Percentiles rank a stretch among this genome's conserved stretches.
Conservation (phyloP, 805 yeast species). For the Saturnispora halmiae region DNA sequence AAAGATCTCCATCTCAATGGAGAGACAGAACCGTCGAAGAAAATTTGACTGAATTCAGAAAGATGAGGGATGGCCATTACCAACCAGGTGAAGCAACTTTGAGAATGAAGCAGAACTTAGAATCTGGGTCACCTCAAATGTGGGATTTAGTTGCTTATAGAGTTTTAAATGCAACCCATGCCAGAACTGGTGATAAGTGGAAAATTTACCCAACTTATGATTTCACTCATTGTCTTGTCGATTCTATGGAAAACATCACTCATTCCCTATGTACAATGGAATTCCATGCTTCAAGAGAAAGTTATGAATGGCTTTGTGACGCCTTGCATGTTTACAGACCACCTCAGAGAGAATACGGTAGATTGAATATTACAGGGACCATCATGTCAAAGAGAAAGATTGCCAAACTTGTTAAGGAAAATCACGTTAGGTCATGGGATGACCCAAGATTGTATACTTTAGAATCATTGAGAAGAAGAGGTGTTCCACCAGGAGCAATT, state of each 20-base stretch:
- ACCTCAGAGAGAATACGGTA: slow-evolving; percentile 97
- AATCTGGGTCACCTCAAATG: slow-evolving; percentile 95
- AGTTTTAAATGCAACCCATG: slow-evolving; percentile 85
- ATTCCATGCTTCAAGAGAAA: slow-evolving; percentile 82
- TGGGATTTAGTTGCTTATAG: slow-evolving; percentile 99
- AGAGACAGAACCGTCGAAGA: slow-evolving; percentile 65
- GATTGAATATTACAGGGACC: slow-evolving; percentile 91
- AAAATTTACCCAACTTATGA: slow-evolving; percentile 97
- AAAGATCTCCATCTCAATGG: slow-evolving; percentile 74
- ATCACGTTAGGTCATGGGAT: slow-evolving; percentile 91
- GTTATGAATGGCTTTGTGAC: slow-evolving; percentile 98
- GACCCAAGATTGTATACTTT: slow-evolving; percentile 94
- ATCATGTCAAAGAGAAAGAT: slow-evolving; percentile 92
- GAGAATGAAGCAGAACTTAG: slow-evolving; percentile 92
- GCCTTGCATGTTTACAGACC: slow-evolving; percentile 93
- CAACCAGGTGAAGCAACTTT: slow-evolving; percentile 87
- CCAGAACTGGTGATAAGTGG: slow-evolving; percentile 97
- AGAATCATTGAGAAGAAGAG: slow-evolving; percentile 92
- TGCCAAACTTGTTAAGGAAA: slow-evolving; percentile 78
- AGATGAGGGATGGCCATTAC: slow-evolving; percentile 85
- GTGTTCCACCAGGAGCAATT: slow-evolving; percentile 98
- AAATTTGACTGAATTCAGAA: slow-evolving; percentile 71
- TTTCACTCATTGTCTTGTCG: slow-evolving; percentile 98
- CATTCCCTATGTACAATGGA: slow-evolving; percentile 97
- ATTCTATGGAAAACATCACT: slow-evolving; percentile 90